Evolutionary conservation across 106 monocot genomes (phyloP).

Genomic region (Dendrobium huoshanense): DNA sequence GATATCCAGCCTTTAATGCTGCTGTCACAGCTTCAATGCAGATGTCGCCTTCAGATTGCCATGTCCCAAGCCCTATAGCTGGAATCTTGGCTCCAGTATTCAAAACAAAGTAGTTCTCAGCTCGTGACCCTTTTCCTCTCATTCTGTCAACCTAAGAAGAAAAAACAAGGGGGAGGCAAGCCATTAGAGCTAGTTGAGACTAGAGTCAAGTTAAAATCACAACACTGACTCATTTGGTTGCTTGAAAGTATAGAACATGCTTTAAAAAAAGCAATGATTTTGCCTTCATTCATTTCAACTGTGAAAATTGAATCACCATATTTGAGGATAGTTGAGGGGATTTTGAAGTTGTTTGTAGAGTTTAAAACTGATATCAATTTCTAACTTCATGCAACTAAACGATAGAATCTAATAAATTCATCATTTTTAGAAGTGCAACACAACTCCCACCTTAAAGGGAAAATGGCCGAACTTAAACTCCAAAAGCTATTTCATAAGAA

Average conservation of each 20-base stretch:
- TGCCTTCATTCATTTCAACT: not conserved
- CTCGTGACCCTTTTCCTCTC: slow-evolving; percentile 30
- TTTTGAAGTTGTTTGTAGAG: not conserved
- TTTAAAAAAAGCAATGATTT: not conserved
- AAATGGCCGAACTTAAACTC: not conserved
- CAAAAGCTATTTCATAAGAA: not conserved
- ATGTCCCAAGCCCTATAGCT: slow-evolving; percentile 79
- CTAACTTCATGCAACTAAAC: not conserved
- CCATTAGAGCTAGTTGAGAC: not conserved
- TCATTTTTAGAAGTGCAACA: not conserved
- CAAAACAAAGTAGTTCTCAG: slow-evolving; percentile 36
- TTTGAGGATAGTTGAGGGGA: not conserved
- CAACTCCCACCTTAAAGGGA: slow-evolving; percentile 4
- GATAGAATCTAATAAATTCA: not conserved
- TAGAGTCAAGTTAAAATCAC: not conserved
- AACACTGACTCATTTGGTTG: not conserved
- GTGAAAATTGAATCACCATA: not conserved
- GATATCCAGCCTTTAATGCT: slow-evolving; percentile 62
- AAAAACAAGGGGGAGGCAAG: not conserved
- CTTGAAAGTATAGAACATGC: not conserved
- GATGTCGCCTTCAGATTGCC: slow-evolving; percentile 72
- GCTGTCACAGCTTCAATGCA: slow-evolving; percentile 60
- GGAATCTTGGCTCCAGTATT: slow-evolving; percentile 81
- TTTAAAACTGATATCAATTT: not conserved
- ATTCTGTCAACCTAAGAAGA: slow-evolving; percentile 26